Evolutionary conservation across 2,329 filamentous ascomycete species (phyloP), one percentile per base, ranked within the genome.

Genomic region (Phialemoniopsis sp.): DNA sequence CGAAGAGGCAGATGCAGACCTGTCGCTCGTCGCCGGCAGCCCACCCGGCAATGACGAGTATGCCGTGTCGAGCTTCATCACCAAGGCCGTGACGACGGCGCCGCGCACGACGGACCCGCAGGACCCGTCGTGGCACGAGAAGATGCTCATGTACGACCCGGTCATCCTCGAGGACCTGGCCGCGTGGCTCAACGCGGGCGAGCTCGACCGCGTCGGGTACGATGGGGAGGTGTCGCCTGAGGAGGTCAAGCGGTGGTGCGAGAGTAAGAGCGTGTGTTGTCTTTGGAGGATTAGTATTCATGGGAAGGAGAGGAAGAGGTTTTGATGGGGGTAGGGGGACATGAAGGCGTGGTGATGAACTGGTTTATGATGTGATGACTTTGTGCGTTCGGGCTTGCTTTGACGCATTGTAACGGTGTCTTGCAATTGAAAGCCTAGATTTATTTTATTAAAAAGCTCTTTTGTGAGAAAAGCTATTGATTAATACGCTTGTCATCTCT

Each of bases 111-210:
- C 51, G 4, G 67, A 82, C 46, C 62, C 71, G 1, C 46, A 47
- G 7, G 57, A 72, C 3, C 80, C 79, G 13, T 89, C 79, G 3
- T 97, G 90, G 87, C 74, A 94, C 51, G 89, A 97, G 62, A 94
- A 89, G 64, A 96, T 98, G 34, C 69, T 97, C 6, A 78, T 97
- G 57, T 97, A 94, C 57, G 90, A 97, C 52, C 89, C 91, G 0
- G 85, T 98, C 32, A 73, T 93, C 2, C 63, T 96, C 0, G 91
- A 97, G 61, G 89, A 96, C 48, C 67, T 98, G 13, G 77, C 90
- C 0, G 64, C 68, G 0, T 97, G 89, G 86, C 64, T 97, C 13
- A 96, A 95, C 50, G 73, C 73, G 4, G 84, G 84, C 12, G 78
- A 80, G 17, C 62, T 90, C 33, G 72, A 71, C 12, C 67, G 69